Evolutionary conservation across 768 basidiomycete species (phyloP).

Genomic region (Mrakia frigida): DNA sequence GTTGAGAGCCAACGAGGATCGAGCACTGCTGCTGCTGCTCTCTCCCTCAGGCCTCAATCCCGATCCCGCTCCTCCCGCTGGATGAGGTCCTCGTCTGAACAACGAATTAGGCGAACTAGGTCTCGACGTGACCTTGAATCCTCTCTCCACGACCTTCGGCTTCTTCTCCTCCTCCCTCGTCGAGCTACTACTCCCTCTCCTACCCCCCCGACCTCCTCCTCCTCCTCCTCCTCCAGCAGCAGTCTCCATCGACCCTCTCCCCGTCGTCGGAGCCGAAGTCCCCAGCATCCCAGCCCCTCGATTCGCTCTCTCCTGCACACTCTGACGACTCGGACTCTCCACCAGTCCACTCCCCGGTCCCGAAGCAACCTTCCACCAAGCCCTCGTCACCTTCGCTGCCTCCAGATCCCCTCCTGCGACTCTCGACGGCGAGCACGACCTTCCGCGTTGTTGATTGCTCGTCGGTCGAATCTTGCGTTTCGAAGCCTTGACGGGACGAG

Average conservation of each 20-base stretch:
- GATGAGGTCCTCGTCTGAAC: background rate
- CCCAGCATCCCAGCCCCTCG: background rate
- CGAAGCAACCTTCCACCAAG: constrained; percentile 8
- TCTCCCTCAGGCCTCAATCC: background rate
- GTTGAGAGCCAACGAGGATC: background rate
- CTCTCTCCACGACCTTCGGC: background rate
- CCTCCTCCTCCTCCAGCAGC: background rate
- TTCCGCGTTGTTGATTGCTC: background rate
- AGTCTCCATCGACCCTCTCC: background rate
- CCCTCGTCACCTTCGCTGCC: background rate
- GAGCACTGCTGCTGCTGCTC: background rate
- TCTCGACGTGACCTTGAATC: constrained; percentile 11
- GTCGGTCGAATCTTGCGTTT: background rate
- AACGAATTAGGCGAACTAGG: background rate
- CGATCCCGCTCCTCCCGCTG: background rate
- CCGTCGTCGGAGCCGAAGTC: background rate
- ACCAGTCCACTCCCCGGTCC: background rate
- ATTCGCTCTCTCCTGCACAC: background rate
- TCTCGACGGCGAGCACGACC: constrained; percentile 6
- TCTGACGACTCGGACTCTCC: background rate
- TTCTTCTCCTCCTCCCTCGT: background rate
- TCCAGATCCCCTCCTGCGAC: background rate
- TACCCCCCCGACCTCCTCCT: background rate
- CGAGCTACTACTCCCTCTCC: background rate
- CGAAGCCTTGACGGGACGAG: background rate